A percentile compares a stretch with the other conserved stretches of the same genome.
Evolutionary conservation across 139 green algal genomes (phyloP).

Genomic region (Chlamydomonas incerta): DNA sequence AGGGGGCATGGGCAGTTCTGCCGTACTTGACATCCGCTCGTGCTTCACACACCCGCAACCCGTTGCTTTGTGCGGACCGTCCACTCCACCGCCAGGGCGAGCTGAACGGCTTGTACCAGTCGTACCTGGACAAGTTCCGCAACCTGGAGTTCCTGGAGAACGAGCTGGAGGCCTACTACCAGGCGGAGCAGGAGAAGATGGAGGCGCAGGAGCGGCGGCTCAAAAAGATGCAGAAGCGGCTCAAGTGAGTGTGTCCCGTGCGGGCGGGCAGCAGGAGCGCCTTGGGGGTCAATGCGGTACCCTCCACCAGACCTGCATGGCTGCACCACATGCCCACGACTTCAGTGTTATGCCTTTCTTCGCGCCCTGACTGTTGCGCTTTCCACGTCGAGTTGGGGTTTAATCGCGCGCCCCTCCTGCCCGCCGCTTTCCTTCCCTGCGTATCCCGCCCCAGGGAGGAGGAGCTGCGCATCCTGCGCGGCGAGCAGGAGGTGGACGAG

Average conservation of each 20-base stretch:
- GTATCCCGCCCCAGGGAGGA: conserved; percentile 64
- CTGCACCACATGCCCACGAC: no score
- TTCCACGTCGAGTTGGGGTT: no score
- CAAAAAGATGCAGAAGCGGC: conserved; percentile 83
- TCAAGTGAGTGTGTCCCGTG: conserved; percentile 75
- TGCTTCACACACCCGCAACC: no score
- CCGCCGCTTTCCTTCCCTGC: neutral
- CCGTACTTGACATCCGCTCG: no score
- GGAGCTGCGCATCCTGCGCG: conserved; percentile 80
- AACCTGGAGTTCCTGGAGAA: conserved; percentile 89
- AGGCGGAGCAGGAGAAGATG: conserved; percentile 75
- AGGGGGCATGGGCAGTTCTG: no score
- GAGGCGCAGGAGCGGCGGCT: conserved; percentile 73
- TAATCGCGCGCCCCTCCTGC: neutral
- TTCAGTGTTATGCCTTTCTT: no score
- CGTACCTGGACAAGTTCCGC: conserved; percentile 68
- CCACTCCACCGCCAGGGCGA: conserved; percentile 56
- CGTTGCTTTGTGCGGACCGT: no score
- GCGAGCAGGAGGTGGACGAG: conserved; percentile 73
- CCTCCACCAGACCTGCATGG: no score
- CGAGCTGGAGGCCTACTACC: conserved; percentile 66
- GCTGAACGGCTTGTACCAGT: conserved; percentile 74
- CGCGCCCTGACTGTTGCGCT: no score
- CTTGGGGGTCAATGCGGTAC: no score
- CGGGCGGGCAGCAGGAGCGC: no score